Evolutionary conservation across 768 basidiomycete genomes (phyloP).

Genomic region (Amyloporia xantha): DNA sequence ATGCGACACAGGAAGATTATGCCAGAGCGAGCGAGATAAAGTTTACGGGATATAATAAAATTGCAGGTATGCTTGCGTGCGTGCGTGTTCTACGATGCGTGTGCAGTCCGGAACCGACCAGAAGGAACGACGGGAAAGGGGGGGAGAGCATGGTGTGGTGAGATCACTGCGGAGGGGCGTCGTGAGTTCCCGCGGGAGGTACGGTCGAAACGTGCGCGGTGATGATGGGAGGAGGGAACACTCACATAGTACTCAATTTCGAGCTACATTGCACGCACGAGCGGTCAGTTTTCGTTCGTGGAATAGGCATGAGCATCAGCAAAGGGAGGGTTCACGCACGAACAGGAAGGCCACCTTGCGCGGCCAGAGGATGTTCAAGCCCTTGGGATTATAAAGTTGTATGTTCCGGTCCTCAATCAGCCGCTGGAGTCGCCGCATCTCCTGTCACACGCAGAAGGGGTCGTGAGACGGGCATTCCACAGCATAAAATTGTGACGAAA

Average conservation of each 20-base stretch:
- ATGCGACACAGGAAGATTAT: background rate
- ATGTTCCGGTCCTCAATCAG: constrained; percentile 65
- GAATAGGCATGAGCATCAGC: background rate
- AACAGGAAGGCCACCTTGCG: constrained; percentile 82
- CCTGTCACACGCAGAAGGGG: constrained; percentile 36
- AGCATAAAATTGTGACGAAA: background rate
- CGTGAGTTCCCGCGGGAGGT: no score
- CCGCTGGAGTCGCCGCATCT: constrained; percentile 61
- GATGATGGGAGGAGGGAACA: constrained; percentile 18
- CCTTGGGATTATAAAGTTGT: constrained; percentile 75
- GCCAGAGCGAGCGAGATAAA: background rate
- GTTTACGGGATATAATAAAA: background rate
- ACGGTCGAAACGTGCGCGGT: background rate
- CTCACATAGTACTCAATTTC: constrained; percentile 94
- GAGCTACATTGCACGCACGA: constrained; percentile 65
- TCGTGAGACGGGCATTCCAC: background rate
- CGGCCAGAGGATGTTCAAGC: constrained; percentile 86
- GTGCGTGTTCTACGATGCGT: no score
- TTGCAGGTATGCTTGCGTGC: background rate
- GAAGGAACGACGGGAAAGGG: no score
- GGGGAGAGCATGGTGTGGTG: no score
- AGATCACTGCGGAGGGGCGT: no score
- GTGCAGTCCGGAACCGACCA: no score
- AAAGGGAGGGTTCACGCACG: constrained; percentile 46
- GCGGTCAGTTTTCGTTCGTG: background rate